Percentiles rank a stretch among this genome's conserved stretches.
Evolutionary conservation across 768 basidiomycete genomes (phyloP).

Genomic region (Clitopilus passeckerianus): DNA sequence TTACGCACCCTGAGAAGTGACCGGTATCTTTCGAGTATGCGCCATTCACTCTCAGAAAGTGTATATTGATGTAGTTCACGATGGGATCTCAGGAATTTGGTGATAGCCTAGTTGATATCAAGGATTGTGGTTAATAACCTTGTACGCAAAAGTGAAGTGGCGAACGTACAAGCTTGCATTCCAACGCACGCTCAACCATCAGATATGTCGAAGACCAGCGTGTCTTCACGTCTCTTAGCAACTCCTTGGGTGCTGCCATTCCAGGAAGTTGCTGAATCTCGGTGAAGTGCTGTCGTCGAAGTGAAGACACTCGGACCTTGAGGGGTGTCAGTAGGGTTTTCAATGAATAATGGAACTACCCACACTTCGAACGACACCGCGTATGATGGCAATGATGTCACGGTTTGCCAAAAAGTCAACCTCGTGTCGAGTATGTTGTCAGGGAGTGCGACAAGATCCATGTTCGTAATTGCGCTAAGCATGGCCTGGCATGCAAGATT

Average conservation of each 20-base stretch:
- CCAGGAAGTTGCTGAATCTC: slow-evolving; percentile 8
- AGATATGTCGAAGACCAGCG: slow-evolving; percentile 24
- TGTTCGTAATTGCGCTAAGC: slow-evolving; percentile 17
- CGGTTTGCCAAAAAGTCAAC: background rate
- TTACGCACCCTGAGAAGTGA: slow-evolving; percentile 16
- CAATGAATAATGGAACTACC: slow-evolving; percentile 1
- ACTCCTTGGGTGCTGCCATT: slow-evolving; percentile 11
- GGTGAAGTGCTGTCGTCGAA: slow-evolving; percentile 16
- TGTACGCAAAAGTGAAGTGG: too few relatives aligned
- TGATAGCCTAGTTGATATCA: slow-evolving; percentile 17
- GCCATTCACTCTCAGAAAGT: slow-evolving; percentile 18
- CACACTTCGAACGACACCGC: slow-evolving; percentile 17
- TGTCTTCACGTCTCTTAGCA: slow-evolving; percentile 19
- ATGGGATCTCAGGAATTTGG: slow-evolving; percentile 12
- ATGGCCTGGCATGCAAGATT: slow-evolving; percentile 26
- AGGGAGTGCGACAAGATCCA: slow-evolving; percentile 5
- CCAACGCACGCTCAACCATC: slow-evolving; percentile 23
- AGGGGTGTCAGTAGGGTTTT: too few relatives aligned
- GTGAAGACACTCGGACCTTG: slow-evolving; percentile 18
- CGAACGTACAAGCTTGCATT: slow-evolving; percentile 15
- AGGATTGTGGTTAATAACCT: background rate
- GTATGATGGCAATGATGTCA: slow-evolving; percentile 16
- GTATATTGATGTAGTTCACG: slow-evolving; percentile 17
- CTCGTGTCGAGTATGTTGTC: slow-evolving; percentile 2
- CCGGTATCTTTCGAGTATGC: slow-evolving; percentile 12